phyloP scores from a whole-genome alignment of 495 filamentous ascomycete genomes.

The Penicillium silybi region DNA sequence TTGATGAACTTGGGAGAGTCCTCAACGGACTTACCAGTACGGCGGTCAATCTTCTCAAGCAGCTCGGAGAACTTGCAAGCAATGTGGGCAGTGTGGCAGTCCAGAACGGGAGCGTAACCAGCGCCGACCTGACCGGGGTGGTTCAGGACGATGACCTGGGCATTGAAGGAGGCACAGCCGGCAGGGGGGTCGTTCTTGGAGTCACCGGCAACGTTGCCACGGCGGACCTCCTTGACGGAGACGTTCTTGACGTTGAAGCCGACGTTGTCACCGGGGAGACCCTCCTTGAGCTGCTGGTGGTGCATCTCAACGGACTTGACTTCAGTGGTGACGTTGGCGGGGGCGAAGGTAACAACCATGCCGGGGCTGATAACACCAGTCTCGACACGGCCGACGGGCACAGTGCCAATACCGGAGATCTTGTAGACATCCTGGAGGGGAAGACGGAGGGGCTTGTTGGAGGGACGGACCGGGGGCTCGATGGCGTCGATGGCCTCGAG shows the following conservation, averaged over 20 bases:
- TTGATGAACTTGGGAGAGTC: conserved; percentile 96
- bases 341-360: conserved; percentile 87
- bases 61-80: conserved; percentile 99
- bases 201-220: conserved; percentile 99
- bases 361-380: conserved; percentile 96
- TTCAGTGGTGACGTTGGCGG: conserved; percentile 98
- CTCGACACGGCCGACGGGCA: conserved; percentile 99
- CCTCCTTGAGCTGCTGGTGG: conserved; percentile 97
- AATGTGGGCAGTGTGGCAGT: conserved; percentile 99
- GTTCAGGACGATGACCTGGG: conserved; percentile 99
- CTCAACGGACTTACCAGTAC: conserved; percentile 98
- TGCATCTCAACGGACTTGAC: conserved; percentile 99
- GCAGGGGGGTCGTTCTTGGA: conserved; percentile 98
- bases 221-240: conserved; percentile 99
- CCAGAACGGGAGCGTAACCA: conserved; percentile 96
- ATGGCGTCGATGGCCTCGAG: conserved; percentile 98
- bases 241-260: conserved; percentile 99
- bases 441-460: conserved; percentile 95
- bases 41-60: conserved; percentile 99
- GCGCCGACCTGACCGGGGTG: conserved; percentile 99
- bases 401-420: conserved; percentile 99
- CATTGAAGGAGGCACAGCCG: conserved; percentile 90
- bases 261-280: conserved; percentile 98
- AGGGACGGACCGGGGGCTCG: conserved; percentile 77
- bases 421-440: conserved; percentile 99